Percentiles rank a stretch among this genome's conserved stretches.
phyloP scores from a whole-genome alignment of 768 basidiomycete species.

The Boletus vinaceobasis region DNA sequence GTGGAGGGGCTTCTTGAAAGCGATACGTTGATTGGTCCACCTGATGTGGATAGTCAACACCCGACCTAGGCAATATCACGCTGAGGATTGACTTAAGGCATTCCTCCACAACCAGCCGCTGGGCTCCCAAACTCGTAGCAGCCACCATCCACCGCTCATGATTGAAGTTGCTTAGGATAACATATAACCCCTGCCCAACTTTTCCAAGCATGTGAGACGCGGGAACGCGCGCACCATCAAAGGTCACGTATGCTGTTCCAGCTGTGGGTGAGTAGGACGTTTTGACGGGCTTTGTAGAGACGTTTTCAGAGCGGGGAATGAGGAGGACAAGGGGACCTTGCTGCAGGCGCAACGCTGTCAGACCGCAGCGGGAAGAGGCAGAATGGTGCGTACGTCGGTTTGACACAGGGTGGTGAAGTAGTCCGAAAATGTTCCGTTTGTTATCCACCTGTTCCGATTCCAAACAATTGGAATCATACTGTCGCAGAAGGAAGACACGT shows the following conservation, averaged over 20 bases:
- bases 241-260: conserved; percentile 84
- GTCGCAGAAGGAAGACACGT: conserved; percentile 10
- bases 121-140: conserved; percentile 65
- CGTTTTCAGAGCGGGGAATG: conserved; percentile 64
- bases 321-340: conserved; percentile 74
- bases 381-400: conserved; percentile 49
- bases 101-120: conserved; percentile 83
- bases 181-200: conserved; percentile 78
- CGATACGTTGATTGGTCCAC: conserved; percentile 86
- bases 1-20: conserved; percentile 84
- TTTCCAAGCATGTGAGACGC: conserved; percentile 84
- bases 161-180: conserved; percentile 84
- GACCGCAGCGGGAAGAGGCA: not conserved
- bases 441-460: conserved; percentile 67
- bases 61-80: not conserved
- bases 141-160: conserved; percentile 90
- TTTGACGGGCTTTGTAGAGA: conserved; percentile 87
- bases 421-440: conserved; percentile 82
- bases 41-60: conserved; percentile 35
- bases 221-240: conserved; percentile 80
- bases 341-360: conserved; percentile 31
- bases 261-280: conserved; percentile 90
- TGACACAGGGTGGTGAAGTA: conserved; percentile 79
- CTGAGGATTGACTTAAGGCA: conserved; percentile 63
- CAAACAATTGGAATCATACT: not conserved